Evolutionary conservation across 2,329 filamentous ascomycete species (phyloP).

Genomic region (Amphichorda felina): DNA sequence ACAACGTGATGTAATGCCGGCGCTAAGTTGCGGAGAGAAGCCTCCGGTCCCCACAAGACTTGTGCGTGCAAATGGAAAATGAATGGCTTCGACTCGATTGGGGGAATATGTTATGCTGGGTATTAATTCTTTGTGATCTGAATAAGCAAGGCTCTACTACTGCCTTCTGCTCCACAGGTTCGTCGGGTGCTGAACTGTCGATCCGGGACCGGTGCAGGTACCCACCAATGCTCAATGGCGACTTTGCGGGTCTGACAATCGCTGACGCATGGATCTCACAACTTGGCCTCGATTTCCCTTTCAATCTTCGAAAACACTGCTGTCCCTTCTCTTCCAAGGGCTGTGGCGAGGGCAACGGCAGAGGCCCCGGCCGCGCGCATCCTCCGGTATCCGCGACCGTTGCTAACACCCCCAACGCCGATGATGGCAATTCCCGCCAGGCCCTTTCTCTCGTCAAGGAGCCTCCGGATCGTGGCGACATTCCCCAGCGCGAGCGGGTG

Average conservation of each 20-base stretch:
- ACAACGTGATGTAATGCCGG: too few relatives aligned
- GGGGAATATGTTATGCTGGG: too few relatives aligned
- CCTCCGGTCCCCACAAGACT: neutral
- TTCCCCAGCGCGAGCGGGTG: constrained; percentile 68
- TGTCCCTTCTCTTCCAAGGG: constrained; percentile 51
- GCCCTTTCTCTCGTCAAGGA: constrained; percentile 38
- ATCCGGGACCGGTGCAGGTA: too few relatives aligned
- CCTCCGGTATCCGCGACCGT: constrained; percentile 47
- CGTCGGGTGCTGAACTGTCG: too few relatives aligned
- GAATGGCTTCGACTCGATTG: too few relatives aligned
- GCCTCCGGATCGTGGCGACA: constrained; percentile 50
- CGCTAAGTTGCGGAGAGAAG: neutral
- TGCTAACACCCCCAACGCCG: constrained; percentile 61
- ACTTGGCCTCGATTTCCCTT: constrained; percentile 9
- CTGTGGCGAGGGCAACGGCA: constrained; percentile 59
- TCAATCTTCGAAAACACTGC: constrained; percentile 49
- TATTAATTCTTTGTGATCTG: too few relatives aligned
- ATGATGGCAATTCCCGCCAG: constrained; percentile 50
- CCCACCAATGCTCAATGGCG: too few relatives aligned
- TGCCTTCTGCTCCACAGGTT: too few relatives aligned
- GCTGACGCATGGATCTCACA: too few relatives aligned
- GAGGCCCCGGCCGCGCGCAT: constrained; percentile 57
- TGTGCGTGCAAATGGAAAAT: too few relatives aligned
- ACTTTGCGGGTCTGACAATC: too few relatives aligned
- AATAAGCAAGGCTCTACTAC: too few relatives aligned